Evolutionary conservation across 371 early-diverging fungal genomes (phyloP).

Genomic region (Batrachochytrium dendrobatidis): DNA sequence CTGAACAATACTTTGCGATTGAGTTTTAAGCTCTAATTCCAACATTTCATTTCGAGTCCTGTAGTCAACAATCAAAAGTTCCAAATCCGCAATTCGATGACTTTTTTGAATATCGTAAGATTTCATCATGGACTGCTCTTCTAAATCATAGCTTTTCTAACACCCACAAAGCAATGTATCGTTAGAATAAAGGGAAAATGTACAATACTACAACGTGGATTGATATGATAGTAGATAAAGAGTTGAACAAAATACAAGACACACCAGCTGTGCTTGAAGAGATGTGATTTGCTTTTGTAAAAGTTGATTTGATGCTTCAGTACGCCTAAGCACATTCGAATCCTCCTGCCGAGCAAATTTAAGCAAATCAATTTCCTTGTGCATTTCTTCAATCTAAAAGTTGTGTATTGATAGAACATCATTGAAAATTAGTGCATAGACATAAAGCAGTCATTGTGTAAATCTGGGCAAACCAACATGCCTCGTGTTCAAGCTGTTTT

Average conservation of each 20-base stretch:
- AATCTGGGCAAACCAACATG: not conserved
- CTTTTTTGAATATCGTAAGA: conserved; percentile 51
- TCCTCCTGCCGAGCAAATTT: conserved; percentile 14
- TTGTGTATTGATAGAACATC: too few species aligned
- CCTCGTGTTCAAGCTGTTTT: conserved; percentile 20
- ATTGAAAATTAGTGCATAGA: conserved; percentile 8
- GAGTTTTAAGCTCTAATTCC: conserved; percentile 17
- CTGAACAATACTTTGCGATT: not conserved
- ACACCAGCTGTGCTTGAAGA: conserved; percentile 47
- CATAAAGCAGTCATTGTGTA: too few species aligned
- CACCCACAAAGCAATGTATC: not conserved
- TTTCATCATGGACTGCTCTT: conserved; percentile 41
- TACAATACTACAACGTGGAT: too few species aligned
- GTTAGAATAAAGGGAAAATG: too few species aligned
- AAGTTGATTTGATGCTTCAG: conserved; percentile 26
- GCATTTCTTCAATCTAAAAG: conserved; percentile 13
- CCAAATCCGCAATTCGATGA: conserved; percentile 51
- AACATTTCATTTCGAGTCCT: conserved; percentile 35
- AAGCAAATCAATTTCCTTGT: conserved; percentile 3
- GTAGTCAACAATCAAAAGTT: conserved; percentile 53
- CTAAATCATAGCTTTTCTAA: conserved; percentile 56
- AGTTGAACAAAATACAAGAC: conserved; percentile 1
- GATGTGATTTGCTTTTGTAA: conserved; percentile 41
- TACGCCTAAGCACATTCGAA: conserved; percentile 14
- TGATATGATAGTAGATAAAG: conserved; percentile 4